Evolutionary conservation across 2,329 filamentous ascomycete species (phyloP).

Genomic region (Claviceps sp.): DNA sequence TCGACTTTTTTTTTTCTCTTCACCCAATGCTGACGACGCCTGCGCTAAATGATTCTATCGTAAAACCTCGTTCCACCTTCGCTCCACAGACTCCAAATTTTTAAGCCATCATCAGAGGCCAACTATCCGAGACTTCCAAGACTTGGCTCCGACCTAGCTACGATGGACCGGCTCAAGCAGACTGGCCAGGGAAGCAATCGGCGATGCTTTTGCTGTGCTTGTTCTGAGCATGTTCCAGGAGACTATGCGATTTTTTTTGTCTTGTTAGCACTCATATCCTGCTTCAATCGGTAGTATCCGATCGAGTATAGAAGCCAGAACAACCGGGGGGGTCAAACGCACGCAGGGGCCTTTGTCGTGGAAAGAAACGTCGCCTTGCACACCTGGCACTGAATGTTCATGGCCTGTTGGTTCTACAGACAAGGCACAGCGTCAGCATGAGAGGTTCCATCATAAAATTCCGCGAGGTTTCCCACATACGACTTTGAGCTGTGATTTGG

Average conservation of each 20-base stretch:
- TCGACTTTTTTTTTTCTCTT: background rate
- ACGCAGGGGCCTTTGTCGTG: conserved; percentile 62
- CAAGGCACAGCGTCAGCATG: background rate
- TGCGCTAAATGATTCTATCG: conserved; percentile 3
- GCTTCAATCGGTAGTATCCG: background rate
- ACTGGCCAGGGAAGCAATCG: conserved; percentile 54
- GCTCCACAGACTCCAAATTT: background rate
- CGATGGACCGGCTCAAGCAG: background rate
- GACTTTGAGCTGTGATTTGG: conserved; percentile 56
- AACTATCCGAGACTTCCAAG: background rate
- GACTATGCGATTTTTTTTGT: conserved; percentile 22
- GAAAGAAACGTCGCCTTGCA: conserved; percentile 72
- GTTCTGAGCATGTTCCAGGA: conserved; percentile 59
- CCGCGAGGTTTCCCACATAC: conserved; percentile 29
- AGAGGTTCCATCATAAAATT: background rate
- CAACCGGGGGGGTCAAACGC: conserved; percentile 18
- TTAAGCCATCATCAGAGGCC: too few species aligned
- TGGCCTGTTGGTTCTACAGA: conserved; percentile 56
- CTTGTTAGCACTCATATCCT: background rate
- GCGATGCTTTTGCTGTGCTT: conserved; percentile 62
- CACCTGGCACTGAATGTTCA: conserved; percentile 61
- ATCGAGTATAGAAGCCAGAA: background rate
- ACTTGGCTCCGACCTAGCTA: too few species aligned
- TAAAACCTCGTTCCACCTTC: conserved; percentile 2
- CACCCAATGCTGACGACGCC: conserved; percentile 3